These are phyloP conservation scores for Crassisporium funariophilum DNA, from an alignment of 768 basidiomycete genomes.

Conservation along the genomic window DNA sequence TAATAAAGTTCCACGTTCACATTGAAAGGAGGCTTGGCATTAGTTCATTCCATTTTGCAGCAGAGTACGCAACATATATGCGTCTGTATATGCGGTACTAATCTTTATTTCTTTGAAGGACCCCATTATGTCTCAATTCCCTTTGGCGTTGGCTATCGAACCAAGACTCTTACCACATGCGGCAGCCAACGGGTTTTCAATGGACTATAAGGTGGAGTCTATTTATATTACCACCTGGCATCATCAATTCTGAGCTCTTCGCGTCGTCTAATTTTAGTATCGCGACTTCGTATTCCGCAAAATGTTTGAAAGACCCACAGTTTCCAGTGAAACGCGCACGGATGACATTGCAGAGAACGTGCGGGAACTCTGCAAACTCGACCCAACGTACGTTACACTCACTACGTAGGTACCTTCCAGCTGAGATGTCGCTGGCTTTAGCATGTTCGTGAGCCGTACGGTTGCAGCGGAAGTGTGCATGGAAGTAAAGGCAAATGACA, in stretches of 20 bases:
- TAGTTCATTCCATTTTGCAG: conserved; percentile 80
- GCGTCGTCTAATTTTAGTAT: conserved; percentile 46
- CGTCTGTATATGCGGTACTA: conserved; percentile 9
- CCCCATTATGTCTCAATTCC: conserved; percentile 76
- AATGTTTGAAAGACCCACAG: conserved; percentile 69
- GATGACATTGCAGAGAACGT: conserved; percentile 73
- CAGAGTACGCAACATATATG: conserved; percentile 47
- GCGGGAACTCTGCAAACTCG: conserved; percentile 69
- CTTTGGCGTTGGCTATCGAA: conserved; percentile 75
- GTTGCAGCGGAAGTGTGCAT: conserved; percentile 85
- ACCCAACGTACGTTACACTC: conserved; percentile 56
- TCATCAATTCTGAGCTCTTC: no score
- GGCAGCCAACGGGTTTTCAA: conserved; percentile 70
- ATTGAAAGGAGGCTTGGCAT: conserved; percentile 13
- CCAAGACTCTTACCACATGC: conserved; percentile 74
- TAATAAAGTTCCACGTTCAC: conserved; percentile 13
- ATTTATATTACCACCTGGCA: conserved; percentile 1
- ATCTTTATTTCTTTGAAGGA: conserved; percentile 46
- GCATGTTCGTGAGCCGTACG: conserved; percentile 79
- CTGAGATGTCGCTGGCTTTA: conserved; percentile 10
- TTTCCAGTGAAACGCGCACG: conserved; percentile 50
- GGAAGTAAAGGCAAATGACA: conserved; percentile 73
- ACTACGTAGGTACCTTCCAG: no score
- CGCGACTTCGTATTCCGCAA: conserved; percentile 87
- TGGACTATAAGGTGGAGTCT: conserved; percentile 69